These are phyloP conservation scores for Eragrostis curvula DNA, from an alignment of 176 grass and related monocot species.

Conservation along the genomic window DNA sequence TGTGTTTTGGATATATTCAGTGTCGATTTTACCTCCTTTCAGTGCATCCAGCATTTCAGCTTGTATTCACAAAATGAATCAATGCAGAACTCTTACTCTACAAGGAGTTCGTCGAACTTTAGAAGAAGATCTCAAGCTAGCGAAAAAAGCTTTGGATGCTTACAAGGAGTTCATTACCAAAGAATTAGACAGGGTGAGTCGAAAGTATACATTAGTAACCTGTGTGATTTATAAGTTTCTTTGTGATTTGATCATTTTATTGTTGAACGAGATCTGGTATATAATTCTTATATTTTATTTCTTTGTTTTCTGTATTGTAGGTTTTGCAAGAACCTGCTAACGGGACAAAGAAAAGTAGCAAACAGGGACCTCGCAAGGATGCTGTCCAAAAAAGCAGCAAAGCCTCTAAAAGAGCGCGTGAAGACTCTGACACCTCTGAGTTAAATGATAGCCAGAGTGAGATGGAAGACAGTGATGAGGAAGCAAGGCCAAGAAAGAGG, in stretches of 20 bases:
- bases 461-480: slow-evolving; percentile 57
- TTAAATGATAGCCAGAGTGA: slow-evolving; percentile 59
- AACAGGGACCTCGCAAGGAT: slow-evolving; percentile 49
- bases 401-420: slow-evolving; percentile 65
- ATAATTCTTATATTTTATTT: slow-evolving; percentile 32
- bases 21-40: slow-evolving; percentile 17
- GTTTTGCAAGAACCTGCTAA: slow-evolving; percentile 76
- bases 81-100: slow-evolving; percentile 82
- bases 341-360: slow-evolving; percentile 59
- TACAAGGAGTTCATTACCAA: slow-evolving; percentile 69
- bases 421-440: slow-evolving; percentile 64
- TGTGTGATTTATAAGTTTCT: slow-evolving; percentile 23
- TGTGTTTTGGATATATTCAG: neutral
- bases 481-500: slow-evolving; percentile 61
- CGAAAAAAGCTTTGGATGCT: slow-evolving; percentile 79
- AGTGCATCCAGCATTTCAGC: slow-evolving; percentile 27
- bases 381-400: slow-evolving; percentile 40
- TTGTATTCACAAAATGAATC: slow-evolving; percentile 42
- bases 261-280: slow-evolving; percentile 23
- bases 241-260: slow-evolving; percentile 26
- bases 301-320: slow-evolving; percentile 45
- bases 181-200: slow-evolving; percentile 72
- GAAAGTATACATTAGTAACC: slow-evolving; percentile 16
- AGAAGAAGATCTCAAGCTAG: slow-evolving; percentile 90
- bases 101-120: slow-evolving; percentile 82